Evolutionary conservation across 495 filamentous ascomycete species (phyloP), one percentile per base, ranked within the genome.

Genomic region (Penicillium paxilli): DNA sequence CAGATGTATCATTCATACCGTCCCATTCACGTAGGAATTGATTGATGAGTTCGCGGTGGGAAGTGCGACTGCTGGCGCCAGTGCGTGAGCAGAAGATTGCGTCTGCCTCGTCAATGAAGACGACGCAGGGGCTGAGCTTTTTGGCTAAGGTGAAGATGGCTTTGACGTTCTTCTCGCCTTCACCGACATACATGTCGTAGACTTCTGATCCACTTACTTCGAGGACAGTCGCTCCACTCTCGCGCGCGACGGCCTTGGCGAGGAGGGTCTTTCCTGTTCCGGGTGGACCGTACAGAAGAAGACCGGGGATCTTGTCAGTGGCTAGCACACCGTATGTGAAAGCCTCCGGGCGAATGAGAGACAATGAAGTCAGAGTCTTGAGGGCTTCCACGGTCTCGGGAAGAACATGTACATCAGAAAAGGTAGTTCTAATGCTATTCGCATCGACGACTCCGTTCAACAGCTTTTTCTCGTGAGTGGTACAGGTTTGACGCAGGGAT

Each of bases 21-120:
- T 97, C 94, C 94, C 94, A 98, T 68, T 98, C 94, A n/a, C 90
- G 84, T 30, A 98, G 74, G 67, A 98, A 98, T 67, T 98, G 93
- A 57, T 97, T 98, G 73, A 98, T 95, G 41, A 94, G 86, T 72
- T 98, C 94, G 40, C 94, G 84, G 64, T 94, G 89, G 8, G 77
- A 84, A 11, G 80, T 82, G 52, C 84, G 82, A 21, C 77, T 76
- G 47, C 77, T 75, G 16, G 70, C 67, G 40, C 76, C 76, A 37
- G 85, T 80, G 21, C 94, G 84, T 2, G 87, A 83, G 14, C 88
- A 86, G 54, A 98, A 88, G 37, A 98, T 85, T 5, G 92, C 88
- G 67, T 98, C 94, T 7, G 91, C 95, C 69, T 98, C 94, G 69
- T 98, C 94, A 59, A 98, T 91, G 74, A 98, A 98, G 20, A 98